Base-by-base conservation (phyloP, 306 rosid genomes). In the Cucurbita maxima region DNA sequence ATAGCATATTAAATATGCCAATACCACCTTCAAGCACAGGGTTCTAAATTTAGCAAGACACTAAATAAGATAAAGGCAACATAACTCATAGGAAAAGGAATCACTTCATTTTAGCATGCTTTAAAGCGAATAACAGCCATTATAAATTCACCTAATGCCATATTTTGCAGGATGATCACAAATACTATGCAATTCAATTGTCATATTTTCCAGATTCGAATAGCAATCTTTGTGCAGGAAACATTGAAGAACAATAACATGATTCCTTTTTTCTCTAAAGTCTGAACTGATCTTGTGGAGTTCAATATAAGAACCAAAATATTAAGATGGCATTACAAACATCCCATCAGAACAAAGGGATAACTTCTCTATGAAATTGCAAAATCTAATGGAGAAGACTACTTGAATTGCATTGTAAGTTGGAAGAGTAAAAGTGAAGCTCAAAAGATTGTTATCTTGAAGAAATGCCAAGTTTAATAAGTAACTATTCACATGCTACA, bases 1-100 rank as follows among this genome's bases (percentile, higher is more conserved):
- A 70, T 34, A 30, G 47, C 74, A 70, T 70, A 70, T 70, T 70
- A 30, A 70, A 70, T 70, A 50, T 51, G 59, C 74, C 44, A 47
- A 25, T 70, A 30, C 59, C 44, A 16, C 58, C 74, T 50, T 50
- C 58, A 70, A 70, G 45, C 74, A 51, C 5, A 70, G 25, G 30
- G 5, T 25, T 70, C 56, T 50, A 48, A 22, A 70, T 48, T 47
- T 50, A 70, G 48, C 52, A 56, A 55, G 10, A 22, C 18, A 72
- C 51, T 40, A 55, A 7, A 19, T 14, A 58, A 43, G 76, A 19
- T 69, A 69, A 73, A 55, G 18, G 38, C 36, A 19, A 73, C 13
- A 57, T n/a, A 36, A 36, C 12, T 18, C 55, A 55, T 36, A 72
- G 12, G 19, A 15, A 72, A 47, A 48, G 7, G 41, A 69, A 69